Evolutionary conservation across 2,329 filamentous ascomycete species (phyloP).

Genomic region (Penicillium rolfsii): DNA sequence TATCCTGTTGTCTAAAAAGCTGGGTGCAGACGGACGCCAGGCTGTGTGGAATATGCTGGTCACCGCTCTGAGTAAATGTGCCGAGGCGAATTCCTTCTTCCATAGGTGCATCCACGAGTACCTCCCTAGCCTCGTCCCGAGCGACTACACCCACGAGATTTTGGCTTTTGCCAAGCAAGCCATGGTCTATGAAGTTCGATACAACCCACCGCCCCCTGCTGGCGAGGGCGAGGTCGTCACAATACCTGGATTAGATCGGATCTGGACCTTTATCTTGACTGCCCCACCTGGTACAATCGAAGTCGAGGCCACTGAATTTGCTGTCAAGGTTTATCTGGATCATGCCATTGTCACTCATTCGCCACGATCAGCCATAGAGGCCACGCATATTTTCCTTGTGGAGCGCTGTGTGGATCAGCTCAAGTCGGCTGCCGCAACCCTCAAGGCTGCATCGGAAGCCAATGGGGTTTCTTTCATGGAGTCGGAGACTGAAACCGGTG

Average conservation of each 20-base stretch:
- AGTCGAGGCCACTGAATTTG: slow-evolving; percentile 66
- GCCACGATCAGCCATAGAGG: slow-evolving; percentile 53
- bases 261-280: slow-evolving; percentile 82
- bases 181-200: slow-evolving; percentile 57
- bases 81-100: slow-evolving; percentile 45
- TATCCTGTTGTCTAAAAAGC: slow-evolving; percentile 67
- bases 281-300: slow-evolving; percentile 69
- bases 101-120: slow-evolving; percentile 50
- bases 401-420: slow-evolving; percentile 73
- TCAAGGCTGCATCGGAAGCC: slow-evolving; percentile 55
- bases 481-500: slow-evolving; percentile 53
- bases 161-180: slow-evolving; percentile 50
- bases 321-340: slow-evolving; percentile 75
- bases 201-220: slow-evolving; percentile 55
- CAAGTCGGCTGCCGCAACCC: slow-evolving; percentile 61
- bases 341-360: slow-evolving; percentile 47
- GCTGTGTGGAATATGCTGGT: slow-evolving; percentile 71
- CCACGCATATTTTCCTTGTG: slow-evolving; percentile 70
- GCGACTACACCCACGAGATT: slow-evolving; percentile 44
- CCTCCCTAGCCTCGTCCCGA: slow-evolving; percentile 44
- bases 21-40: slow-evolving; percentile 64
- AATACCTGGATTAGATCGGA: slow-evolving; percentile 63
- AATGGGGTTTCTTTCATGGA: slow-evolving; percentile 58
- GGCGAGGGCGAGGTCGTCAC: slow-evolving; percentile 45
- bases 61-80: slow-evolving; percentile 34